phyloP scores from a whole-genome alignment of 805 yeast species.

The Hanseniaspora nectarophila region DNA sequence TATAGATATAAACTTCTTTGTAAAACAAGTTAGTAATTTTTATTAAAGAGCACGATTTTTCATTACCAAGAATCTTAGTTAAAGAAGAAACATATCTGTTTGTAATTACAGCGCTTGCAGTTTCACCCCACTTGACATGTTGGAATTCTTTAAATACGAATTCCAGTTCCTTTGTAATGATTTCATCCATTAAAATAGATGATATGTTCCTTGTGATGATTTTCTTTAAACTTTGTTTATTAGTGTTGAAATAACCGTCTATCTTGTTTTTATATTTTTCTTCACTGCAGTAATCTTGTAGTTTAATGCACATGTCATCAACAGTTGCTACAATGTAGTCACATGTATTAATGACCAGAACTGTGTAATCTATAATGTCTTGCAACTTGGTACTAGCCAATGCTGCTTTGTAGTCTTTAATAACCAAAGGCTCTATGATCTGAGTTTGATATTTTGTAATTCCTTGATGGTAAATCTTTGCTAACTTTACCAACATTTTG shows the following conservation, averaged over 20 bases:
- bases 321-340: constrained; percentile 77
- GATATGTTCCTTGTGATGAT: constrained; percentile 1
- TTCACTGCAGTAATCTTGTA: constrained; percentile 34
- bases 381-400: constrained; percentile 3
- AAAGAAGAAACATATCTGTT: constrained; percentile 55
- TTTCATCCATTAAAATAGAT: constrained; percentile 41
- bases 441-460: constrained; percentile 46
- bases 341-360: constrained; percentile 72
- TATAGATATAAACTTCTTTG: constrained; percentile 59
- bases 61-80: constrained; percentile 35
- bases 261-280: constrained; percentile 29
- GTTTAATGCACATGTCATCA: constrained; percentile 59
- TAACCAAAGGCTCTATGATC: constrained; percentile 39
- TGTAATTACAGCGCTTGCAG: constrained; percentile 54
- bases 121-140: constrained; percentile 61
- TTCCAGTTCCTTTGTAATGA: constrained; percentile 46
- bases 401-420: constrained; percentile 45
- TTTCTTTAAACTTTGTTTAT: constrained; percentile 36
- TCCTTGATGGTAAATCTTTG: constrained; percentile 53
- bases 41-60: constrained; percentile 36
- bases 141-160: constrained; percentile 75
- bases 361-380: constrained; percentile 40
- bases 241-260: constrained; percentile 45
- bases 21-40: constrained; percentile 33
- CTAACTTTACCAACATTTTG: constrained; percentile 31